These are phyloP conservation scores for Myriangium duriaei DNA, from an alignment of 2,329 filamentous ascomycete genomes.

Conservation along the genomic window DNA sequence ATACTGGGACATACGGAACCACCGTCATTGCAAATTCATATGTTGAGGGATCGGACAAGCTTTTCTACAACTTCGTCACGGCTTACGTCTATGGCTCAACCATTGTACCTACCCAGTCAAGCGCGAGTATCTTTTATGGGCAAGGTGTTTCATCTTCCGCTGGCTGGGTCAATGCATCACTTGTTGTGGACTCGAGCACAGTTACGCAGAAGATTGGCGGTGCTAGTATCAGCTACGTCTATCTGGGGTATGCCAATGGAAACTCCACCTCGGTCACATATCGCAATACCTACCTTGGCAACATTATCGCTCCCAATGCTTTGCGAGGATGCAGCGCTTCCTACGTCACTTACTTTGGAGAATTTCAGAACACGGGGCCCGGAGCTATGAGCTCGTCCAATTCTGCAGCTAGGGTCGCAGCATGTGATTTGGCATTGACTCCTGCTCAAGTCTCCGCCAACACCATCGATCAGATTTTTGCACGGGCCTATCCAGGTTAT, in stretches of 20 bases:
- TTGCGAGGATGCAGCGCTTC: conserved; percentile 20
- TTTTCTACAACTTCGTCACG: conserved; percentile 29
- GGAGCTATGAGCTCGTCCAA: conserved; percentile 30
- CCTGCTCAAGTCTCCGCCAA: conserved; percentile 24
- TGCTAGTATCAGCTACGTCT: conserved; percentile 30
- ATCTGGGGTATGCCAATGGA: conserved; percentile 29
- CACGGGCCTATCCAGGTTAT: conserved; percentile 23
- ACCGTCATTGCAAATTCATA: conserved; percentile 34
- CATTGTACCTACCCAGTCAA: conserved; percentile 27
- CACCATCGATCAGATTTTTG: conserved; percentile 25
- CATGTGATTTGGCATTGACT: conserved; percentile 25
- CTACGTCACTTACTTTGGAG: conserved; percentile 25
- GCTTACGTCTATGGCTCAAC: conserved; percentile 33
- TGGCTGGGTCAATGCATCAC: conserved; percentile 12
- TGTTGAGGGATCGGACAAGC: conserved; percentile 32
- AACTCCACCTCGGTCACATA: conserved; percentile 30
- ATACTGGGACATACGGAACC: conserved; percentile 22
- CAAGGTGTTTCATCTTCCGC: conserved; percentile 7
- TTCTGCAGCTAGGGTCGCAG: conserved; percentile 19
- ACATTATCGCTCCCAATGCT: conserved; percentile 27
- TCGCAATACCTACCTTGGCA: conserved; percentile 27
- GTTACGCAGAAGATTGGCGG: conserved; percentile 11
- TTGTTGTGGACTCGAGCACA: conserved; percentile 12
- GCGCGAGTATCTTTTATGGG: conserved; percentile 20
- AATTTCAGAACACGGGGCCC: conserved; percentile 30